phyloP scores from a whole-genome alignment of 73 alveolate species.

The Paramecium tetraurelia region DNA sequence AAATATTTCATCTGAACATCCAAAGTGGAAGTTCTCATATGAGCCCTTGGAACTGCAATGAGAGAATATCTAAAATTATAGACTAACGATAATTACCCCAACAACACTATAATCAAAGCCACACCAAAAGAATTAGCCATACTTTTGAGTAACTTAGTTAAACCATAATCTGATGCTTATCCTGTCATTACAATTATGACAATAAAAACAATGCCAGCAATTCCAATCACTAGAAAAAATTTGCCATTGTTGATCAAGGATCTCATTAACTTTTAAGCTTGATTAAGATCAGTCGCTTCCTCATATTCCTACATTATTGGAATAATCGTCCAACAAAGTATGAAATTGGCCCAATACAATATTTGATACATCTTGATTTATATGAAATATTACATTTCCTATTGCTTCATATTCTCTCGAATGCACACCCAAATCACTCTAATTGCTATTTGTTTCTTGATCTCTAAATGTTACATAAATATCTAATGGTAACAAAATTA shows the following conservation, averaged over 20 bases:
- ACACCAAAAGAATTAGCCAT: slow-evolving; percentile 63
- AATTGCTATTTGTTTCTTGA: neutral
- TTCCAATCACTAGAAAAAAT: slow-evolving; percentile 27
- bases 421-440: neutral
- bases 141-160: slow-evolving; percentile 43
- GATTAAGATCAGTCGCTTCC: slow-evolving; percentile 43
- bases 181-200: slow-evolving; percentile 33
- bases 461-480: slow-evolving; percentile 50
- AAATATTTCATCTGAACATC: slow-evolving; percentile 57
- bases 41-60: slow-evolving; percentile 62
- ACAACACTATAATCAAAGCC: slow-evolving; percentile 30
- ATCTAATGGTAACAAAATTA: slow-evolving; percentile 55
- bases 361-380: neutral
- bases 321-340: slow-evolving; percentile 58
- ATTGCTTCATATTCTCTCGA: slow-evolving; percentile 18
- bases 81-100: neutral
- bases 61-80: slow-evolving; percentile 17
- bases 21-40: slow-evolving; percentile 35
- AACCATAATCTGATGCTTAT: slow-evolving; percentile 39
- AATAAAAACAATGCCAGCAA: slow-evolving; percentile 25
- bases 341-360: slow-evolving; percentile 44
- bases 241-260: slow-evolving; percentile 33
- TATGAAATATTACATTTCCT: neutral
- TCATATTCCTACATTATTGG: slow-evolving; percentile 62
- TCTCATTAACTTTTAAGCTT: neutral